Evolutionary conservation across 805 yeast species (phyloP).

Genomic region (Yamadazyma sp.): DNA sequence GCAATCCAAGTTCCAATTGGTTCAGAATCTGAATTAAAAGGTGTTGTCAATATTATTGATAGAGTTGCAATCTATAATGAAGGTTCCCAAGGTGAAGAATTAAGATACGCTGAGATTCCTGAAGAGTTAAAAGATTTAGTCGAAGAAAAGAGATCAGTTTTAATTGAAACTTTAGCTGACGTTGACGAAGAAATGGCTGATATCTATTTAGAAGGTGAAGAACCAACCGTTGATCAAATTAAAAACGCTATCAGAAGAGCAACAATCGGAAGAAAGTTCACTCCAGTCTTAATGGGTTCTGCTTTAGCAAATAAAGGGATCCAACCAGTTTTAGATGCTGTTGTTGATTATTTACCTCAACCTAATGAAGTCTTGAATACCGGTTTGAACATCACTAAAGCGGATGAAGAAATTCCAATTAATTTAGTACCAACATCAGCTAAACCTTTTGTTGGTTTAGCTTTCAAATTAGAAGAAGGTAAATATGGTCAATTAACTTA

Average conservation of each 20-base stretch:
- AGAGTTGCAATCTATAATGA: constrained; percentile 85
- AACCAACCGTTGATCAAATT: constrained; percentile 81
- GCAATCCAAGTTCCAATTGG: constrained; percentile 99
- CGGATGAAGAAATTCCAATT: constrained; percentile 59
- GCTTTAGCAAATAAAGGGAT: constrained; percentile 96
- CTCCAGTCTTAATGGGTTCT: constrained; percentile 99
- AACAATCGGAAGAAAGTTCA: constrained; percentile 91
- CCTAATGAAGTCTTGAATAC: constrained; percentile 92
- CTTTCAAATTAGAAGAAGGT: constrained; percentile 99
- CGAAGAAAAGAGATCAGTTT: constrained; percentile 80
- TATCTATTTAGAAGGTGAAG: constrained; percentile 83
- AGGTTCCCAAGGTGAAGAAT: constrained; percentile 83
- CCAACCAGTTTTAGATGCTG: constrained; percentile 94
- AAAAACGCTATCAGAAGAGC: constrained; percentile 89
- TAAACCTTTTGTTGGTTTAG: constrained; percentile 90
- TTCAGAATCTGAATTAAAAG: constrained; percentile 76
- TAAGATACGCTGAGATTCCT: constrained; percentile 68
- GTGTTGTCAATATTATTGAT: constrained; percentile 89
- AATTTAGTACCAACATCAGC: constrained; percentile 67
- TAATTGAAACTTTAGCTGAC: constrained; percentile 94
- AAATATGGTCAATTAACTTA: constrained; percentile 97
- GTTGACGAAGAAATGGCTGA: constrained; percentile 98
- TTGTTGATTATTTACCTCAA: constrained; percentile 91
- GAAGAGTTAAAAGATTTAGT: constrained; percentile 76
- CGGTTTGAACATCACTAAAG: constrained; percentile 69